Evolutionary conservation across 1,284 basidiomycete species (phyloP).

Genomic region (Ceratobasidium sp.): DNA sequence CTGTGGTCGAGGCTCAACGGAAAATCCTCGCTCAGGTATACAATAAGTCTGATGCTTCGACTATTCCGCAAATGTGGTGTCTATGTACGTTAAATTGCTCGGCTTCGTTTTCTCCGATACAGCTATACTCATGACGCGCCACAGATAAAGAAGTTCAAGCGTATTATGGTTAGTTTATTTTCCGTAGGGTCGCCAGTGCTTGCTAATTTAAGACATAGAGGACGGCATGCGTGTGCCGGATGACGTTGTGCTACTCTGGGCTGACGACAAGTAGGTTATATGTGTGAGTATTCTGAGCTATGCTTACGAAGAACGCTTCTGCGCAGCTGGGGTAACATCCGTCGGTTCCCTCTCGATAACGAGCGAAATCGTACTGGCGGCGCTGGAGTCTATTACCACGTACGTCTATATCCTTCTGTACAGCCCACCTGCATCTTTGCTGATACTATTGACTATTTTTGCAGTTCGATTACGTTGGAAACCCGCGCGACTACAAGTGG

Average conservation of each 20-base stretch:
- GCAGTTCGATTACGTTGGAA: conserved; percentile 61
- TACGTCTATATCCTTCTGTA: conserved; percentile 51
- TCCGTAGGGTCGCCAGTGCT: neutral
- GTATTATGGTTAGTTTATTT: conserved; percentile 60
- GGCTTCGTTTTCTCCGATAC: conserved; percentile 45
- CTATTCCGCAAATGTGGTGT: conserved; percentile 72
- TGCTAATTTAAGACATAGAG: conserved; percentile 1
- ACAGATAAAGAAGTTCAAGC: conserved; percentile 70
- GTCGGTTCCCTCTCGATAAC: conserved; percentile 63
- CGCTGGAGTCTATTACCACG: conserved; percentile 76
- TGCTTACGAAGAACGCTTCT: neutral
- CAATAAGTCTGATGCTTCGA: conserved; percentile 61
- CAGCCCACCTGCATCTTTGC: neutral
- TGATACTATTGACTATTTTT: conserved; percentile 12
- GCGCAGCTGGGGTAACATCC: conserved; percentile 67
- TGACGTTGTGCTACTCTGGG: conserved; percentile 66
- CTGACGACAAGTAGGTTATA: conserved; percentile 66
- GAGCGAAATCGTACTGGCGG: conserved; percentile 70
- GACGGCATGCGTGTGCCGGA: conserved; percentile 49
- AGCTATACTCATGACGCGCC: neutral
- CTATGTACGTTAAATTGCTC: conserved; percentile 58
- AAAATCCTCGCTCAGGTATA: conserved; percentile 68
- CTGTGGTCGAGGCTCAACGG: conserved; percentile 70
- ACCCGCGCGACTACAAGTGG: conserved; percentile 56
- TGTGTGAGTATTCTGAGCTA: neutral